Evolutionary conservation across 768 basidiomycete species (phyloP).

Genomic region (Russula sp.): DNA sequence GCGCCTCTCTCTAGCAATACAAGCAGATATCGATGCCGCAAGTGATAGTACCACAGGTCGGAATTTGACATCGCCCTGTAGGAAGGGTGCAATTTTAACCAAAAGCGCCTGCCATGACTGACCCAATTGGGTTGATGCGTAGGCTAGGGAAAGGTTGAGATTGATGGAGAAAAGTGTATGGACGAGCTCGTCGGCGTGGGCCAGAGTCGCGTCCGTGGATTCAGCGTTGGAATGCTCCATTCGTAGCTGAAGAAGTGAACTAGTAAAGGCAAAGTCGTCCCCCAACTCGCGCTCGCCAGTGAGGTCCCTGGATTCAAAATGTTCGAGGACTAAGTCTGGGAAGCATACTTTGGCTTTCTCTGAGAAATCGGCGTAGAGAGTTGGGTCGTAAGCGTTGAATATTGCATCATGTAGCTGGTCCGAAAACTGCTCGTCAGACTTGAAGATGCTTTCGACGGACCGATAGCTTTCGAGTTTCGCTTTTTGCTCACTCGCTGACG

Average conservation of each 20-base stretch:
- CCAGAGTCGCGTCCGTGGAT: conserved; percentile 37
- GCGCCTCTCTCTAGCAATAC: conserved; percentile 61
- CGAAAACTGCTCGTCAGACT: conserved; percentile 53
- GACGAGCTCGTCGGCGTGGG: conserved; percentile 45
- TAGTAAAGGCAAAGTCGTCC: conserved; percentile 70
- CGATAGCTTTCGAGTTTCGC: conserved; percentile 56
- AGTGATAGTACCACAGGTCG: conserved; percentile 51
- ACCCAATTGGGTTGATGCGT: conserved; percentile 67
- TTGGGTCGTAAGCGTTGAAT: conserved; percentile 64
- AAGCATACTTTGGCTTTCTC: conserved; percentile 46
- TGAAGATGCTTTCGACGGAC: conserved; percentile 51
- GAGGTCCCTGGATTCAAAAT: conserved; percentile 58
- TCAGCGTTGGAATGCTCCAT: conserved; percentile 44
- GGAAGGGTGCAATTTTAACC: conserved; percentile 54
- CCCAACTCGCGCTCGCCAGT: conserved; percentile 70
- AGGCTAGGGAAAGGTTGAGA: conserved; percentile 78
- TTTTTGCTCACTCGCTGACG: conserved; percentile 26
- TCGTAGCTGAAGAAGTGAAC: conserved; percentile 51
- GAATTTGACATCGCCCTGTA: conserved; percentile 54
- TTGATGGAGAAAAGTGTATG: conserved; percentile 69
- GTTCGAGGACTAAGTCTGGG: conserved; percentile 55
- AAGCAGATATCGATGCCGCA: conserved; percentile 57
- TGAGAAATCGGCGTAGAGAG: conserved; percentile 57
- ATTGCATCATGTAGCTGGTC: conserved; percentile 67
- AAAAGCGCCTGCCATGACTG: conserved; percentile 76